phyloP scores from a whole-genome alignment of 352 stramenopile species.

The Globisporangium abappressorium region DNA sequence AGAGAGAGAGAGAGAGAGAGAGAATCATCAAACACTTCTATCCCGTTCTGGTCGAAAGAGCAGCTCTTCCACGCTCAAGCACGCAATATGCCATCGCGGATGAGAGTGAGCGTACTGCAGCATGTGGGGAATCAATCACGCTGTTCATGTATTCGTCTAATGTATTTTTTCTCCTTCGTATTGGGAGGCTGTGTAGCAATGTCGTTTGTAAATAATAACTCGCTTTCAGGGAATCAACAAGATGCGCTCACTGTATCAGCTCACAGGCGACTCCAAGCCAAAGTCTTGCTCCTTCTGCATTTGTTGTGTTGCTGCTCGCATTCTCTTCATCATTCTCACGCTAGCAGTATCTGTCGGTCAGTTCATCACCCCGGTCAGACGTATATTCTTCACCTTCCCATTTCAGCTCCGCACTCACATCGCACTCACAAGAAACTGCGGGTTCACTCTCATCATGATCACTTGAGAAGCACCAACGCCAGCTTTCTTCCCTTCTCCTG shows the following conservation, averaged over 20 bases:
- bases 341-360: not conserved
- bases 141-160: not conserved
- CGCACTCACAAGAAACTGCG: not conserved
- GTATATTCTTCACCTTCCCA: not conserved
- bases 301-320: not conserved
- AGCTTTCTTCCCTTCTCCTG: not conserved
- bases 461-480: not conserved
- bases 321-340: not conserved
- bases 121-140: not conserved
- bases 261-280: not conserved
- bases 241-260: not conserved
- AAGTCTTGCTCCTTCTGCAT: not conserved
- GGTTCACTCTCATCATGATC: not conserved
- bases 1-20: not conserved
- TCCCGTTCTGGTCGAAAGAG: not conserved
- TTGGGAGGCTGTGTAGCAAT: not conserved
- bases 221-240: not conserved
- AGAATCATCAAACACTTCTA: not conserved
- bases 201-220: not conserved
- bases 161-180: not conserved
- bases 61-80: not conserved
- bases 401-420: not conserved
- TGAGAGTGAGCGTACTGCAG: not conserved
- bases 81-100: too few relatives aligned
- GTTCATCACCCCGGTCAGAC: too few relatives aligned